These are phyloP conservation scores for Wickerhamomyces bisporus DNA, from an alignment of 805 yeast genomes.

Conservation along the genomic window DNA sequence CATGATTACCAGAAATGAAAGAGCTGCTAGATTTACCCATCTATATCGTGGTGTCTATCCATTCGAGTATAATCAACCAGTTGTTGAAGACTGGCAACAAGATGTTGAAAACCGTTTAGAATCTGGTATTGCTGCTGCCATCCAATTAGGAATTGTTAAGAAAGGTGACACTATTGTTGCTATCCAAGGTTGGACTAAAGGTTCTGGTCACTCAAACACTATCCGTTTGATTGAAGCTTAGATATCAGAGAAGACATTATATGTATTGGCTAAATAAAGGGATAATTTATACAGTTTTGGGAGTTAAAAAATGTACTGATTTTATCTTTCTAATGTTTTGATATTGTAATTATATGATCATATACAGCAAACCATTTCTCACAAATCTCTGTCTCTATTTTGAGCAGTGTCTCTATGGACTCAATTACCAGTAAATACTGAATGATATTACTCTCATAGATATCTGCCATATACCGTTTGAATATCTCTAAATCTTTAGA, in stretches of 20 bases:
- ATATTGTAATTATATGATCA: background rate
- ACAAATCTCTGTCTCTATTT: conserved; percentile 4
- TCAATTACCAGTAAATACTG: conserved; percentile 8
- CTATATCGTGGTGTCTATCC: conserved; percentile 99
- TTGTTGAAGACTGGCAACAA: conserved; percentile 79
- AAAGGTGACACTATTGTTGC: conserved; percentile 89
- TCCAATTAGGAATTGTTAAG: conserved; percentile 75
- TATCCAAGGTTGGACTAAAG: conserved; percentile 98
- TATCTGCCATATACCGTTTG: conserved; percentile 26
- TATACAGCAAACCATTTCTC: conserved; percentile 9
- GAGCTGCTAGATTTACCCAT: conserved; percentile 93
- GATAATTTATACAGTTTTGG: background rate
- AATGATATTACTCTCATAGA: conserved; percentile 25
- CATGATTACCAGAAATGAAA: conserved; percentile 94
- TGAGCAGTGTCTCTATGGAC: conserved; percentile 12
- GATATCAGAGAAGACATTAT: conserved; percentile 8
- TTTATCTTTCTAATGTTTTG: too few relatives aligned
- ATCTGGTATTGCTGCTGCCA: conserved; percentile 89
- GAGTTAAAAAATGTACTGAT: background rate
- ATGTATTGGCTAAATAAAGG: background rate
- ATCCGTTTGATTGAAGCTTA: conserved; percentile 84
- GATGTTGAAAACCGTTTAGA: conserved; percentile 94
- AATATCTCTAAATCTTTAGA: conserved; percentile 34
- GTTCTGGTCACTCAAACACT: conserved; percentile 98
- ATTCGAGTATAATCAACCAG: conserved; percentile 66